Conservation (phyloP, 192 early-diverging fungal species). For the Mortierella alpina region DNA sequence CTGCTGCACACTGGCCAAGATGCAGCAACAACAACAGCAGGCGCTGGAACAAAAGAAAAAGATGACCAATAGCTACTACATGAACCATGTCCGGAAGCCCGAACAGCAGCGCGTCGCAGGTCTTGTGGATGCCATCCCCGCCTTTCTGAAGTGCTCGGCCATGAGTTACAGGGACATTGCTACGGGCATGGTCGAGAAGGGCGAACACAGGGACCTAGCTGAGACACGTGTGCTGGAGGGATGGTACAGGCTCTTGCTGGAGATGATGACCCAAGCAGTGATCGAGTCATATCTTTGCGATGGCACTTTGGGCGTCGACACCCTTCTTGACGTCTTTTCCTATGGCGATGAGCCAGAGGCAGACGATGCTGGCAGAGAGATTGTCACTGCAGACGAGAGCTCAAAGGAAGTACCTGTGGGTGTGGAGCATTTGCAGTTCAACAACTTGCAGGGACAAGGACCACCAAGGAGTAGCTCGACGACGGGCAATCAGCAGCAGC, state of each 20-base stretch:
- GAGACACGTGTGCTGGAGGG: slow-evolving; percentile 58
- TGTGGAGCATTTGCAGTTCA: neutral
- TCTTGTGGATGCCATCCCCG: slow-evolving; percentile 61
- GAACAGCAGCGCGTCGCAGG: slow-evolving; percentile 46
- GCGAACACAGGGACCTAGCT: slow-evolving; percentile 44
- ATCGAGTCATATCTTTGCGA: slow-evolving; percentile 66
- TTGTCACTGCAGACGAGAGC: slow-evolving; percentile 14
- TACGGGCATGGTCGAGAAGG: slow-evolving; percentile 31
- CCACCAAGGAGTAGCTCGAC: neutral
- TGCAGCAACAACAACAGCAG: slow-evolving; percentile 39
- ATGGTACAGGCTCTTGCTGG: slow-evolving; percentile 67
- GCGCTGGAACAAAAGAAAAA: slow-evolving; percentile 44
- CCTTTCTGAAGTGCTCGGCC: slow-evolving; percentile 60
- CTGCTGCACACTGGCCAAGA: slow-evolving; percentile 45
- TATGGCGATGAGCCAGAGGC: slow-evolving; percentile 63
- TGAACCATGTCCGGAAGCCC: slow-evolving; percentile 7
- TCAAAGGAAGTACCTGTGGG: neutral
- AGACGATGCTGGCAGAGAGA: slow-evolving; percentile 33
- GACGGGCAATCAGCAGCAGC: slow-evolving; percentile 6
- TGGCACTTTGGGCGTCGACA: slow-evolving; percentile 55
- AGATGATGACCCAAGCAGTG: slow-evolving; percentile 65
- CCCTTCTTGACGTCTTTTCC: slow-evolving; percentile 62
- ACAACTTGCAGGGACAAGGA: neutral
- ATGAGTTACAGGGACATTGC: slow-evolving; percentile 56
- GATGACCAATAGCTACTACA: slow-evolving; percentile 12